Conservation (phyloP, 2,329 filamentous ascomycete genomes). For the Epichloe elymi region DNA sequence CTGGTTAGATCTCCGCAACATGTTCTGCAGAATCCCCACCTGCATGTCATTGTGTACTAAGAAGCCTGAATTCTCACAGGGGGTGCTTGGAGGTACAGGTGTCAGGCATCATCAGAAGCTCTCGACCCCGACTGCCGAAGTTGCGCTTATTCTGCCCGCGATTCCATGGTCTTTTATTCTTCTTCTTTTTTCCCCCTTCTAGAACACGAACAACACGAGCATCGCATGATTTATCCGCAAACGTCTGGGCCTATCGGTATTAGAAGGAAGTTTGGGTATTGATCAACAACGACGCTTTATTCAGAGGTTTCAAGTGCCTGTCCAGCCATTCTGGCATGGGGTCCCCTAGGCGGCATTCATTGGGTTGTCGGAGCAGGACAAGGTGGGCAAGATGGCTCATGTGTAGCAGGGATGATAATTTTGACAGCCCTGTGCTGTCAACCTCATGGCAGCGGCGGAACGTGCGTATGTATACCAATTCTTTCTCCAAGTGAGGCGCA, state of each 20-base stretch:
- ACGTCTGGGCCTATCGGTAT: background rate
- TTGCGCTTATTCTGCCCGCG: background rate
- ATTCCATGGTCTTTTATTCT: background rate
- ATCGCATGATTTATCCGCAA: background rate
- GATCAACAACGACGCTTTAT: background rate
- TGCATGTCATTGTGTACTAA: too few species aligned
- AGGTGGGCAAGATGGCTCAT: too few species aligned
- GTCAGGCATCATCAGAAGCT: background rate
- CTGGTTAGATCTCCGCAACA: too few species aligned
- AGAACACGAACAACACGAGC: background rate
- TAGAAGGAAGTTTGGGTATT: background rate
- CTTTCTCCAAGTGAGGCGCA: too few species aligned
- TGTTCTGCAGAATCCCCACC: too few species aligned
- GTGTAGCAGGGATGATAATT: too few species aligned
- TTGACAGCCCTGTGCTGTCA: too few species aligned
- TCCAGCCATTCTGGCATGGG: background rate
- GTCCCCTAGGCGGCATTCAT: background rate
- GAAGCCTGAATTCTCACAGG: background rate
- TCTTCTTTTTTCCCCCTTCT: background rate
- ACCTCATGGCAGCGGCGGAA: too few species aligned
- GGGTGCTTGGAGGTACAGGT: background rate
- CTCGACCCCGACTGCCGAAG: constrained; percentile 1
- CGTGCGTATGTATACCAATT: too few species aligned
- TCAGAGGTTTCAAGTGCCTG: background rate
- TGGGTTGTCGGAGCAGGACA: background rate